Percentiles rank a stretch among this genome's conserved stretches.
Evolutionary conservation across 495 filamentous ascomycete species (phyloP).

Genomic region (Evansstolkia leycettana): DNA sequence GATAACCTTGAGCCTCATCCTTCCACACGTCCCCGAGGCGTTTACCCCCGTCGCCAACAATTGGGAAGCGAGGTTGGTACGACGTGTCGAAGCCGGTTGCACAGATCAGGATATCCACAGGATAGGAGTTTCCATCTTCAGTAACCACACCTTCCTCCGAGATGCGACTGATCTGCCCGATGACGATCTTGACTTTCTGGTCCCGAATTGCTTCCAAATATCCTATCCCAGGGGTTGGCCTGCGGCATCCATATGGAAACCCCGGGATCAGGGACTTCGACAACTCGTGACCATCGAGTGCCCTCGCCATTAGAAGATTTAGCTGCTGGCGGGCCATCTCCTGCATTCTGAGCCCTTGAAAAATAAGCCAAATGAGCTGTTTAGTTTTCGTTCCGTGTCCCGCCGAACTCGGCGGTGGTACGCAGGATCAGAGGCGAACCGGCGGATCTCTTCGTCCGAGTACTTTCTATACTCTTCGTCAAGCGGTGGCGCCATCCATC

Average conservation of each 20-base stretch:
- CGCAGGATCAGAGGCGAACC: slow-evolving; percentile 5
- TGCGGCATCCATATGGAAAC: slow-evolving; percentile 30
- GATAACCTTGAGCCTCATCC: slow-evolving; percentile 12
- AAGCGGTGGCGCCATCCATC: slow-evolving; percentile 12
- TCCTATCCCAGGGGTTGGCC: slow-evolving; percentile 26
- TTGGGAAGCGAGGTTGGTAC: slow-evolving; percentile 21
- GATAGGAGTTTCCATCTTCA: not conserved
- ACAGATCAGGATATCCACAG: slow-evolving; percentile 11
- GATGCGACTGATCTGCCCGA: slow-evolving; percentile 33
- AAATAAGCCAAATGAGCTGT: too few species aligned
- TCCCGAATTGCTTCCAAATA: slow-evolving; percentile 24
- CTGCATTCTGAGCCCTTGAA: not conserved
- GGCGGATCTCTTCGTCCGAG: slow-evolving; percentile 3
- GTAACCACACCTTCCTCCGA: slow-evolving; percentile 34
- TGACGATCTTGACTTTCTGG: slow-evolving; percentile 34
- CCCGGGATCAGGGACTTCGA: slow-evolving; percentile 27
- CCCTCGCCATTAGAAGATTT: slow-evolving; percentile 17
- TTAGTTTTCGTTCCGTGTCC: too few species aligned
- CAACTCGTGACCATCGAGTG: slow-evolving; percentile 19
- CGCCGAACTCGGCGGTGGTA: too few species aligned
- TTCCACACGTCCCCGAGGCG: not conserved
- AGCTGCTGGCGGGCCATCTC: slow-evolving; percentile 1
- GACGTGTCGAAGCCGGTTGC: slow-evolving; percentile 25
- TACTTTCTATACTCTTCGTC: slow-evolving; percentile 4
- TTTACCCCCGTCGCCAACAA: slow-evolving; percentile 16